Base-by-base conservation (phyloP, 2,329 filamentous ascomycete species). In the Immersiporthe knoxdaviesiana region DNA sequence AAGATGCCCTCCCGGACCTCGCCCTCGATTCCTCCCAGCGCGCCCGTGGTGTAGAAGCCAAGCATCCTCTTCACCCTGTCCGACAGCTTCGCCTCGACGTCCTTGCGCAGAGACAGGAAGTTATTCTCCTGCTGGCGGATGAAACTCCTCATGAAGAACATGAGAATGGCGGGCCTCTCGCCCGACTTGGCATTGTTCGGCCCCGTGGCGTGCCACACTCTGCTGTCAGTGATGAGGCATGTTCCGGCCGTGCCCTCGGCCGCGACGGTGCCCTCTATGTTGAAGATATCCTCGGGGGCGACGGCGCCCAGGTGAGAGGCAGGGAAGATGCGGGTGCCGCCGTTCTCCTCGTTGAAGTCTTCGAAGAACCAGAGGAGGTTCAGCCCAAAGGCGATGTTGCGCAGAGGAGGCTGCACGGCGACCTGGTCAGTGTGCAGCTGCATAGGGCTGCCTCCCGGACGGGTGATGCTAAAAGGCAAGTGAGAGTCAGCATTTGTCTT, bases 271-370 rank as follows among this genome's bases (percentile, higher is more conserved):
- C 72, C 76, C 16, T 72, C 72, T 16, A 73, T 62, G 50, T 63
- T 70, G 70, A 72, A 76, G 27, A 74, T 69, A 54, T 76, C 72
- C 66, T 69, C 30, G 11, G 72, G 74, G 4, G 75, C 74, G 47
- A 75, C 61, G 24, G 71, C 47, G 35, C 74, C 74, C 14, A 66
- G 65, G 68, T 76, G 75, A 8, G 71, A 73, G 1, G 66, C 72
- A 0, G 75, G 75, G 41, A 77, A 68, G 72, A 76, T 75, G 71
- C 78, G 71, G 5, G 75, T 77, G 35, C 63, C 75, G 37, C 74
- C 75, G 65, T 74, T 76, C 47, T 73, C 76, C 56, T 80, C 78
- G 4, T 76, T 78, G 11, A 73, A 76, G 58, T 81, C 79, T 1
- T 74, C 74, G 0, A 78, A 72, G 60, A 71, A 76, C 61, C 64